Evolutionary conservation across 1,284 basidiomycete genomes (phyloP), one percentile per base, ranked within the genome.

Genomic region (Meripilus lineatus): DNA sequence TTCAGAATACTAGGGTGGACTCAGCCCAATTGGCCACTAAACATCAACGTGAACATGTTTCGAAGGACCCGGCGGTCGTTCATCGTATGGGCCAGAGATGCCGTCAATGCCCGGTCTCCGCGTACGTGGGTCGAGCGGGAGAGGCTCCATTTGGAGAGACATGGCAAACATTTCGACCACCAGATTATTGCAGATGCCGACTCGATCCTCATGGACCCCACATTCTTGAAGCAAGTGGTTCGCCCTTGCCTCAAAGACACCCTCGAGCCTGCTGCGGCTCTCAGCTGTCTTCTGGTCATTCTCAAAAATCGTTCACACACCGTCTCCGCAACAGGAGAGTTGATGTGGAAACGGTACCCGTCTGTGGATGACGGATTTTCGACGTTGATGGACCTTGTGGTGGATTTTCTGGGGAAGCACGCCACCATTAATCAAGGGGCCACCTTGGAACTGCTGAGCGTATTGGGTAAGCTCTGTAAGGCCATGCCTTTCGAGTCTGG

Each of bases 171-270:
- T 13, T 45, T 57, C 4, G 55, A 55, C 35, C 50, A 49, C 20
- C 41, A 42, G 15, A 40, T 56, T 10, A 49, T 57, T 13, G 56
- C 48, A 2, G 49, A 39, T 5, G 56, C 56, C 4, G 54, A 57
- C 38, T 46, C 44, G 15, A 45, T 46, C 3, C 50, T 56, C 45
- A 57, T 57, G 56, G 56, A 57, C 44, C 50, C 55, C 34, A 36
- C 47, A 23, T 50, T 57, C 37, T 45, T 57, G 7, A 42, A 15
- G 5, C 23, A 18, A 5, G 38, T 28, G 13, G 22, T 40, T 14
- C 38, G 38, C 23, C 25, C 25, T 8, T 40, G 38, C 25, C 18
- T 40, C 17, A 40, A 28, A 5, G 24, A 40, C 38, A 40, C 38
- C 5, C 23, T 26, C 25, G 11, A 11, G 10, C 23, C 13, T 6